Conservation (phyloP, 495 filamentous ascomycete genomes). For the Penicillium pulvis region DNA sequence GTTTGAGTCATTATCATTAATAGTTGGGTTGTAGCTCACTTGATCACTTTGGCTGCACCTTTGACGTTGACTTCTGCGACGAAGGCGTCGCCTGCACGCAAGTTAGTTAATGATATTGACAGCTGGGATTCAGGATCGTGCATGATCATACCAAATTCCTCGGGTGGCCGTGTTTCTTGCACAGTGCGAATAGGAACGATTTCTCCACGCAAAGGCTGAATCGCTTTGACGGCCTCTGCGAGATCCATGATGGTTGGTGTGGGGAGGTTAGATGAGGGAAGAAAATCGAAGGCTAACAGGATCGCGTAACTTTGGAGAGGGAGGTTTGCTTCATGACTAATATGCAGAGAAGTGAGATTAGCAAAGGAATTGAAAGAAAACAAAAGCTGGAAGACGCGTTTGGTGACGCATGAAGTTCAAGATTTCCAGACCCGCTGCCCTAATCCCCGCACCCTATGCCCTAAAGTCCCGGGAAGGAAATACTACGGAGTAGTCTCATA, state of each 20-base stretch:
- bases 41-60: conserved; percentile 48
- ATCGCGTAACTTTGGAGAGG: background rate
- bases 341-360: background rate
- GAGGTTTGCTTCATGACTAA: background rate
- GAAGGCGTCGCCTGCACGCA: conserved; percentile 41
- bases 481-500: too few species aligned
- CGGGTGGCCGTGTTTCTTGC: conserved; percentile 42
- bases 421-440: conserved; percentile 21
- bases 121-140: background rate
- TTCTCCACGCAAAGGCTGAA: conserved; percentile 35
- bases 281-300: background rate
- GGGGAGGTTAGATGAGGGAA: background rate
- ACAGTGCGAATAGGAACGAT: conserved; percentile 42
- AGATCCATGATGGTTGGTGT: conserved; percentile 28
- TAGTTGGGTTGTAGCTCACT: conserved; percentile 31
- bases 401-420: conserved; percentile 17
- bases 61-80: conserved; percentile 48
- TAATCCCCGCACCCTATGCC: conserved; percentile 39
- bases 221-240: conserved; percentile 20
- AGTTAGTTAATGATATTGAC: conserved; percentile 8
- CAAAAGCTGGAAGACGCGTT: background rate
- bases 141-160: conserved; percentile 40
- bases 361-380: background rate
- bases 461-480: conserved; percentile 31
- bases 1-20: background rate